phyloP scores from a whole-genome alignment of 805 yeast genomes.

The Candida arabinofermentans region DNA sequence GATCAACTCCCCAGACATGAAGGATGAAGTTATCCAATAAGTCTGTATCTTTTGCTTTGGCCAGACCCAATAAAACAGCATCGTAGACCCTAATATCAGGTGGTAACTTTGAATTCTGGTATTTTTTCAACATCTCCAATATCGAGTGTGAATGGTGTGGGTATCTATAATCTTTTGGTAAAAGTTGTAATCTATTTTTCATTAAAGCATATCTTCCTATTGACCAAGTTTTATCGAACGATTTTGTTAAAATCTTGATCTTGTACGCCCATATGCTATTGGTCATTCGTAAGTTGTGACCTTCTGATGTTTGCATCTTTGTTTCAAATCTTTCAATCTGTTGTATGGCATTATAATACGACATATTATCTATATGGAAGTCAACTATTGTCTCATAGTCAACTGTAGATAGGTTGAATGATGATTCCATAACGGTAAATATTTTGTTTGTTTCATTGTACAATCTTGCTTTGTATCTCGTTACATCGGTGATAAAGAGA shows the following conservation, averaged over 20 bases:
- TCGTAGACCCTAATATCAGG: constrained; percentile 22
- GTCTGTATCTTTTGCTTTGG: constrained; percentile 23
- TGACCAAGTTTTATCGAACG: constrained; percentile 23
- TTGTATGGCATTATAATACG: constrained; percentile 18
- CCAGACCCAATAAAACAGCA: constrained; percentile 26
- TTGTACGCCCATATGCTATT: constrained; percentile 24
- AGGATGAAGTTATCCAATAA: constrained; percentile 22
- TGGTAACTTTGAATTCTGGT: constrained; percentile 13
- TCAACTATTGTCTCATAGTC: constrained; percentile 26
- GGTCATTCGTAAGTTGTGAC: constrained; percentile 11
- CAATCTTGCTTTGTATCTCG: constrained; percentile 5
- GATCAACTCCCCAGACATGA: constrained; percentile 26
- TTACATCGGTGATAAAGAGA: constrained; percentile 6
- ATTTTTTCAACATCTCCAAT: constrained; percentile 14
- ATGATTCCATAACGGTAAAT: background rate
- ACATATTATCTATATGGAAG: constrained; percentile 16
- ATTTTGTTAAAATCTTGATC: constrained; percentile 22
- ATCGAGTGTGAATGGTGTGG: constrained; percentile 12
- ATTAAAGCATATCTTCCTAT: constrained; percentile 19
- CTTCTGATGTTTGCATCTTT: constrained; percentile 1
- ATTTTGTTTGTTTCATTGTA: constrained; percentile 6
- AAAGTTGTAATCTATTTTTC: constrained; percentile 9
- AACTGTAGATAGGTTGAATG: constrained; percentile 6
- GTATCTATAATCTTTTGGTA: constrained; percentile 10
- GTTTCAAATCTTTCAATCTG: constrained; percentile 18